Evolutionary conservation across 306 rosid species (phyloP).

Genomic region (Fragaria iinumae): DNA sequence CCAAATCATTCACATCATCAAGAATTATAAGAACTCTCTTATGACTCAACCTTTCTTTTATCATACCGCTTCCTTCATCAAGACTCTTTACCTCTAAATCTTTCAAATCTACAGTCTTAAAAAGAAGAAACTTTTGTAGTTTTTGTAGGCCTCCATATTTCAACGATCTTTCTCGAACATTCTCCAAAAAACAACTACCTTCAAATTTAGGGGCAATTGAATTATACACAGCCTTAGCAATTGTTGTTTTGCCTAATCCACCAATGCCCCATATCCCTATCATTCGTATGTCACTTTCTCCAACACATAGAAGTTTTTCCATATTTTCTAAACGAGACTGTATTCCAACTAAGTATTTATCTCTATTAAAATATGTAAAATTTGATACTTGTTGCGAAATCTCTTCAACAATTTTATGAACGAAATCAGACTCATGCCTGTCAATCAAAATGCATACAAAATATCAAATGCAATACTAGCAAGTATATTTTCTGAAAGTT

Average conservation of each 20-base stretch:
- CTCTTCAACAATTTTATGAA: background rate
- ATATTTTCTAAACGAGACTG: background rate
- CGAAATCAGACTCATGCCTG: background rate
- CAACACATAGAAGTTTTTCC: background rate
- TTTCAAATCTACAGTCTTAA: background rate
- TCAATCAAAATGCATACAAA: no score
- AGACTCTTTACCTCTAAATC: background rate
- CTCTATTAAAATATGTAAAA: background rate
- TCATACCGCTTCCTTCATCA: background rate
- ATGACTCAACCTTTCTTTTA: background rate
- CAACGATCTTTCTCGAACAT: background rate
- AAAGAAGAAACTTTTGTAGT: background rate
- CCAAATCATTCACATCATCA: conserved; percentile 2
- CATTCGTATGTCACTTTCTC: background rate
- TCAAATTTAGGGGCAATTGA: background rate
- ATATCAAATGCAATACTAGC: background rate
- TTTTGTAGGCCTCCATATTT: background rate
- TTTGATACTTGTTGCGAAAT: background rate
- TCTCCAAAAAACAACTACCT: background rate
- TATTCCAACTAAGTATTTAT: background rate
- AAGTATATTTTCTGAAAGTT: rapidly evolving
- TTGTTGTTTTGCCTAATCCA: background rate
- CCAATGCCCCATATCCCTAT: background rate
- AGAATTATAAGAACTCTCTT: conserved; percentile 8
- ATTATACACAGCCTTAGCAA: background rate